Conservation (phyloP, 345 rosid species). For the Brassica juncea region DNA sequence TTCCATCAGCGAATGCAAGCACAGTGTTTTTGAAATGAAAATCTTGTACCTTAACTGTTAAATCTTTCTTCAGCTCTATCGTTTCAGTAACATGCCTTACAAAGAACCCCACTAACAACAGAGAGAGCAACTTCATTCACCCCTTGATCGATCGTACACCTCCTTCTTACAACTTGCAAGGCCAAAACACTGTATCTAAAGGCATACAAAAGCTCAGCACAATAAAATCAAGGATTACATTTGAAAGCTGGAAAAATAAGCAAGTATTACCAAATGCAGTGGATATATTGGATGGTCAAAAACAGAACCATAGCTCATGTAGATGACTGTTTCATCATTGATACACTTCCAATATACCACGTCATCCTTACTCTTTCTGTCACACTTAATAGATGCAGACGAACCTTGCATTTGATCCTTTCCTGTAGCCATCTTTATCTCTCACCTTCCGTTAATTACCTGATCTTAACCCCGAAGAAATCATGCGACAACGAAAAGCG, state of each 20-base stretch:
- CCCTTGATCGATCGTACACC: not conserved
- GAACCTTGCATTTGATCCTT: not conserved
- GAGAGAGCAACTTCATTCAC: not conserved
- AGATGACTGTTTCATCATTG: not conserved
- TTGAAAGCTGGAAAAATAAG: not conserved
- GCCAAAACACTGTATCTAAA: not conserved
- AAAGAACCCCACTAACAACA: not conserved
- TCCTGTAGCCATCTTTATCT: not conserved
- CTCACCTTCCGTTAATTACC: not conserved
- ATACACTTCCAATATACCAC: not conserved
- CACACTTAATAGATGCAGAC: no score
- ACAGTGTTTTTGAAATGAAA: not conserved
- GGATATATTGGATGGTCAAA: not conserved
- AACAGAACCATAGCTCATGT: not conserved
- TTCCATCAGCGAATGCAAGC: not conserved
- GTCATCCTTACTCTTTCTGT: not conserved
- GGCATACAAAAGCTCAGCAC: not conserved
- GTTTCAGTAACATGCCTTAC: not conserved
- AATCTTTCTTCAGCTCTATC: not conserved
- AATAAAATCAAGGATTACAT: not conserved
- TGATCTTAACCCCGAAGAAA: not conserved
- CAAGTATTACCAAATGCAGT: not conserved
- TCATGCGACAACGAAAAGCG: not conserved
- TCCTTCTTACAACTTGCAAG: not conserved
- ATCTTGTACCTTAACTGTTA: not conserved